Evolutionary conservation across 805 yeast genomes (phyloP).

Genomic region (Isabelozyma pseudorhagii): DNA sequence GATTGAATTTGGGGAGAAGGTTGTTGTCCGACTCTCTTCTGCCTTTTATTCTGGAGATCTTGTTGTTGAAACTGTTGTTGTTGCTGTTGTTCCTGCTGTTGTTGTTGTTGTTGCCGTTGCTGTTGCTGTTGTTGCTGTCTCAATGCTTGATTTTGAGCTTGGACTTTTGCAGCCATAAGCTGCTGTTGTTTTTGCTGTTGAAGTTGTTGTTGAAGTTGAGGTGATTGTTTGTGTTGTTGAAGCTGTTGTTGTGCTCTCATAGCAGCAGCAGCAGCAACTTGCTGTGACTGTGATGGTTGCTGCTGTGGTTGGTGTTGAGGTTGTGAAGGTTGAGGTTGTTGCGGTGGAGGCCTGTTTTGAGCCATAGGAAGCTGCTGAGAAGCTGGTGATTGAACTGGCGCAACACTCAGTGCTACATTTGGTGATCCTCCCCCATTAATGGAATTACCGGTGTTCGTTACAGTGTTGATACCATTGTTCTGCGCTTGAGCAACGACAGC

Average conservation of each 20-base stretch:
- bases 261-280: conserved; percentile 13
- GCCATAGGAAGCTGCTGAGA: conserved; percentile 1
- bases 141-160: conserved; percentile 13
- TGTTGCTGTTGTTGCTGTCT: conserved; percentile 9
- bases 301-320: conserved; percentile 8
- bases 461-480: conserved; percentile 2
- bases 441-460: background rate
- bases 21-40: conserved; percentile 5
- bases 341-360: conserved; percentile 3
- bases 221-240: conserved; percentile 8
- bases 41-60: conserved; percentile 2
- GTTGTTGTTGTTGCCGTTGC: conserved; percentile 8
- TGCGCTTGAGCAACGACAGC: conserved; percentile 35
- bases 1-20: conserved; percentile 8
- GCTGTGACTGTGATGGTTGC: conserved; percentile 5
- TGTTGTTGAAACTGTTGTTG: background rate
- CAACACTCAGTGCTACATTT: background rate
- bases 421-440: too few relatives aligned
- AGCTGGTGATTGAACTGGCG: background rate
- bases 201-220: conserved; percentile 2
- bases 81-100: conserved; percentile 6
- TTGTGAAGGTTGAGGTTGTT: conserved; percentile 11
- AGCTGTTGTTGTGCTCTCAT: conserved; percentile 28
- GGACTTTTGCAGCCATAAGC: conserved; percentile 6
- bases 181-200: conserved; percentile 19